A percentile compares a stretch with the other conserved stretches of the same genome.
Conservation (phyloP, 495 filamentous ascomycete genomes). For the Halenospora varia region DNA sequence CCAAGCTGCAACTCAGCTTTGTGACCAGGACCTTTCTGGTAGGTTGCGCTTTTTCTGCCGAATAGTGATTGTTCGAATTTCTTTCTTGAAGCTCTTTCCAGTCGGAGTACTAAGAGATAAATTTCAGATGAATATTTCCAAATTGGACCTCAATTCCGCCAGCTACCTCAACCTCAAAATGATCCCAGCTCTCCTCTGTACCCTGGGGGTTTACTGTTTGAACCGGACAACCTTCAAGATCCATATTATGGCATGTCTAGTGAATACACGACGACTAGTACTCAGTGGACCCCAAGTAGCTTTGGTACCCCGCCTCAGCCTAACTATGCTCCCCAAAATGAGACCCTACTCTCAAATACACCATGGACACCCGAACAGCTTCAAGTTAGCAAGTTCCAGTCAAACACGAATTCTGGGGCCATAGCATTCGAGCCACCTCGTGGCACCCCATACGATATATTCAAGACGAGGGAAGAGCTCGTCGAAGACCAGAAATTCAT, state of each 20-base stretch:
- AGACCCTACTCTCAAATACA: background rate
- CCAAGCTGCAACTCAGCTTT: background rate
- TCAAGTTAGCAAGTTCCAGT: slow-evolving; percentile 3
- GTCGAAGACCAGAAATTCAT: slow-evolving; percentile 2
- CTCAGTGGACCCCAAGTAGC: background rate
- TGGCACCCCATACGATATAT: slow-evolving; percentile 2
- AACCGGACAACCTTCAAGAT: background rate
- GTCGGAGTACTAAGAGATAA: background rate
- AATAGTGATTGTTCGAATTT: no score
- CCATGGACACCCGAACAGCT: slow-evolving; percentile 16
- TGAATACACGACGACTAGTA: background rate
- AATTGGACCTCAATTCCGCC: background rate
- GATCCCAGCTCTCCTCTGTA: background rate
- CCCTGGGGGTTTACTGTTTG: background rate
- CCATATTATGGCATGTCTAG: background rate
- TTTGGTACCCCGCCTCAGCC: background rate
- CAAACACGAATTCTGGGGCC: slow-evolving; percentile 1
- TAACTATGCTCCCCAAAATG: background rate
- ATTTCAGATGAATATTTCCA: background rate
- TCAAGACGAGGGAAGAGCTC: slow-evolving; percentile 4
- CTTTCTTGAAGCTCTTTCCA: no score
- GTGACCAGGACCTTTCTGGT: slow-evolving; percentile 10
- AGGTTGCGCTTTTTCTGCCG: background rate
- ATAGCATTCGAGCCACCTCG: slow-evolving; percentile 11
- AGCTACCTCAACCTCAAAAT: background rate